Evolutionary conservation across 75 land plant genomes (phyloP), one percentile per base, ranked within the genome.

Genomic region (Adiantum capillusveneris): DNA sequence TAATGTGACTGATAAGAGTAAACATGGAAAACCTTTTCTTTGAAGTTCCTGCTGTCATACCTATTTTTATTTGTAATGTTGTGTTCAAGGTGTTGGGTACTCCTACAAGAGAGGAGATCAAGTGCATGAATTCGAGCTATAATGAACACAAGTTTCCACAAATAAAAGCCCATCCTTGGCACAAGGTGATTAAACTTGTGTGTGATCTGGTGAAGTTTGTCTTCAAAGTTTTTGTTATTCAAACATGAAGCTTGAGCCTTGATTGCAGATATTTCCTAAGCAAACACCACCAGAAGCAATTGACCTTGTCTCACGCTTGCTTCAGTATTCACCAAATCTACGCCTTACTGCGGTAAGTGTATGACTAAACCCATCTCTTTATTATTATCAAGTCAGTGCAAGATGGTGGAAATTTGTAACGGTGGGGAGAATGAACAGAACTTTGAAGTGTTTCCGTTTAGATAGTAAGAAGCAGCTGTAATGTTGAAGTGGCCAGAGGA

Each of bases 281-380:
- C 22, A 74, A 56, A 73, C 77, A 77, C 84, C 87, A 29, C 71
- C 88, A 44, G 92, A 87, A 54, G 92, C 84, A 7, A 74, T 87
- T 16, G 92, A 84, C 71, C 79, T 87, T 53, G 72, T 84, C 50
- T 89, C 95, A 12, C 58, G 95, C 21, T 66, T 89, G 34, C 77
- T 89, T 36, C 95, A 89, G 37, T 89, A 89, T 48, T 89, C 95
- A 25, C 95, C 95, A 20, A 86, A 76, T 83, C 82, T 89, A 44
- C 84, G 95, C 16, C 86, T 82, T 62, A 83, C 83, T 52, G 84
- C 95, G 20, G 95, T 89, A 53, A 77, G 86, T 73, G 46, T 11
- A 13, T 36, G 12, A 34, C 9, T 9, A 3, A 34, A 34, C 7
- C 37, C 9, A n/a, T n/a, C n/a, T n/a, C n/a, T n/a, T n/a, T n/a